A percentile compares a stretch with the other conserved stretches of the same genome.
Conservation (phyloP, 768 basidiomycete species). For the Leccinum obscurum region DNA sequence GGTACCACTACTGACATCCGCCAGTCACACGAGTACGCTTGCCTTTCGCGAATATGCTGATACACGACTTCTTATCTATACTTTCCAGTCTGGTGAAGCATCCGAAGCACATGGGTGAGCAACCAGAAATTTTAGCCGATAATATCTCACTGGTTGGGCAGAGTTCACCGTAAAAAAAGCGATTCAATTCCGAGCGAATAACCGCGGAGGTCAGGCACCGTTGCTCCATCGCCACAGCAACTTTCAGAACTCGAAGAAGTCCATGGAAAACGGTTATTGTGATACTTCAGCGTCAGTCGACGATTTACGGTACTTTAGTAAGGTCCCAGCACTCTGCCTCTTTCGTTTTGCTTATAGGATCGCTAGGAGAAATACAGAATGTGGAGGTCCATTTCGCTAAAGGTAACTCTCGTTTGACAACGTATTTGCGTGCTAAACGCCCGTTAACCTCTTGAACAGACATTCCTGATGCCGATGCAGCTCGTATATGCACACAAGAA, state of each 20-base stretch:
- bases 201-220: background rate
- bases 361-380: conserved; percentile 47
- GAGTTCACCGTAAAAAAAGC: background rate
- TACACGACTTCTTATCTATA: background rate
- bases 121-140: no score
- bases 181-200: background rate
- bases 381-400: conserved; percentile 59
- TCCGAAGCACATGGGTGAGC: conserved; percentile 38
- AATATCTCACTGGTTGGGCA: background rate
- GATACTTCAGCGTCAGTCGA: no score
- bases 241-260: no score
- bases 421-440: background rate
- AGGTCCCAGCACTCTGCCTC: background rate
- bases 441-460: conserved; percentile 39
- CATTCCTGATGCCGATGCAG: conserved; percentile 44
- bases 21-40: background rate
- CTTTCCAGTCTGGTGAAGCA: conserved; percentile 32
- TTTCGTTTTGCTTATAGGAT: conserved; percentile 19
- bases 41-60: background rate
- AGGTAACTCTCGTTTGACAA: conserved; percentile 38
- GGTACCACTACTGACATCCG: background rate
- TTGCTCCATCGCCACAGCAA: no score
- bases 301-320: no score
- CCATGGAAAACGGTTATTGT: no score
- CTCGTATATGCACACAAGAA: conserved; percentile 29